Percentiles rank a stretch among this genome's conserved stretches.
phyloP scores from a whole-genome alignment of 2,329 filamentous ascomycete genomes.

The Anthostomella pinea region DNA sequence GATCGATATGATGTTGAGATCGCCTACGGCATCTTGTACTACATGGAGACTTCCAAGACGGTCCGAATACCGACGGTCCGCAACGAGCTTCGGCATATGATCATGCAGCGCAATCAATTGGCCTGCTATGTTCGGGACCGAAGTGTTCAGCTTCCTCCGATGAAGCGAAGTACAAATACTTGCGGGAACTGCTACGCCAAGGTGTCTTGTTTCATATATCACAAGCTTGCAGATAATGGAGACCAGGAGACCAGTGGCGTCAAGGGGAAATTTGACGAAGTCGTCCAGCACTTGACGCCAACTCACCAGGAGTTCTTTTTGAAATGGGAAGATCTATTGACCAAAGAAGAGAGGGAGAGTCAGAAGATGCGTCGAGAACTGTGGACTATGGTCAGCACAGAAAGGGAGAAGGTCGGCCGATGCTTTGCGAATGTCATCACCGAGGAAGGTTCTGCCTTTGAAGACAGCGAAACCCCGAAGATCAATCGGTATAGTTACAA shows the following conservation, averaged over 20 bases:
- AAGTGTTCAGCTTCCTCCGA: conserved; percentile 74
- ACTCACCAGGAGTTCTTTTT: conserved; percentile 80
- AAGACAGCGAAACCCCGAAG: conserved; percentile 68
- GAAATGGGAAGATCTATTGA: conserved; percentile 91
- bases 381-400: conserved; percentile 91
- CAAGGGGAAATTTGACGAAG: conserved; percentile 75
- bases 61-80: conserved; percentile 81
- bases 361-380: conserved; percentile 85
- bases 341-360: conserved; percentile 89
- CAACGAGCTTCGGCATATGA: conserved; percentile 90
- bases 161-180: conserved; percentile 77
- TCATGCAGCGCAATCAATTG: conserved; percentile 89
- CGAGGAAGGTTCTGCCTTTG: conserved; percentile 69
- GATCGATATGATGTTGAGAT: conserved; percentile 95
- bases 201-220: conserved; percentile 86
- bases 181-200: conserved; percentile 91
- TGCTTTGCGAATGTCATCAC: conserved; percentile 89
- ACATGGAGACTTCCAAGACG: conserved; percentile 86
- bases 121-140: conserved; percentile 82
- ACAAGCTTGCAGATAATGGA: conserved; percentile 84
- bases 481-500: conserved; percentile 91
- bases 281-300: conserved; percentile 73
- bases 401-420: conserved; percentile 82
- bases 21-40: conserved; percentile 87
- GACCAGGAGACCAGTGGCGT: conserved; percentile 78